Base-by-base conservation (phyloP, 768 basidiomycete species). In the Agrocybe praecox region DNA sequence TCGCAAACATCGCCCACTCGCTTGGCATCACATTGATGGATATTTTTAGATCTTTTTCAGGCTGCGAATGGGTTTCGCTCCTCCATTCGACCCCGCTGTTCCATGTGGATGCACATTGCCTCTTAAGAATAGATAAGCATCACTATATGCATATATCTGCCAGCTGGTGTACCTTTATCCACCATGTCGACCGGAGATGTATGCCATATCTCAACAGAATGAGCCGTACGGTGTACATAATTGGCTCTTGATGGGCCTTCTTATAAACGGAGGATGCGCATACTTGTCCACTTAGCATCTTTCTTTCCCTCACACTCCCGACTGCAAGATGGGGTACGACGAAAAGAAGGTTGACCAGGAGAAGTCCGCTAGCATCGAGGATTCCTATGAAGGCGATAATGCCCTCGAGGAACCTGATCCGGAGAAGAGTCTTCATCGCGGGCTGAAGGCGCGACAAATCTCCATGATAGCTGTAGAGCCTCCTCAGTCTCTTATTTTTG, bases 381-480 rank as follows among this genome's bases (percentile, higher is more conserved):
- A 53, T 9, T 57, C 55, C 32, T 54, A 51, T 24, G 56, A 69
- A 47, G 36, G 36, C 12, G 60, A 62, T 33, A 69, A 69, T 18
- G 46, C 18, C 12, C 65, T 72, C 44, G 58, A 70, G 18, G 76
- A 78, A 33, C 76, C 77, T 17, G 59, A 68, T 9, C 53, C 64
- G 42, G 69, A 70, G 47, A 62, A 75, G 36, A 76, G 69, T 36
- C 67, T 84, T 36, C 80, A 81, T 57, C 75, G 80, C 42, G 80
- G 77, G 24, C 73, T 82, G 47, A 77, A 83, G 60, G 80, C 80
- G 14, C 73, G 80, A 22, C 80, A 83, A 58, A 79, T 81, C 48
- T 82, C 80, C 22, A 81, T 84, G 80, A 84, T 86, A 57, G 82
- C 81, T 52, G 76, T 79, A 59, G 46, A 71, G 63, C 46, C 49